phyloP scores from a whole-genome alignment of 2,329 filamentous ascomycete species.

The Epichloe hybrida region DNA sequence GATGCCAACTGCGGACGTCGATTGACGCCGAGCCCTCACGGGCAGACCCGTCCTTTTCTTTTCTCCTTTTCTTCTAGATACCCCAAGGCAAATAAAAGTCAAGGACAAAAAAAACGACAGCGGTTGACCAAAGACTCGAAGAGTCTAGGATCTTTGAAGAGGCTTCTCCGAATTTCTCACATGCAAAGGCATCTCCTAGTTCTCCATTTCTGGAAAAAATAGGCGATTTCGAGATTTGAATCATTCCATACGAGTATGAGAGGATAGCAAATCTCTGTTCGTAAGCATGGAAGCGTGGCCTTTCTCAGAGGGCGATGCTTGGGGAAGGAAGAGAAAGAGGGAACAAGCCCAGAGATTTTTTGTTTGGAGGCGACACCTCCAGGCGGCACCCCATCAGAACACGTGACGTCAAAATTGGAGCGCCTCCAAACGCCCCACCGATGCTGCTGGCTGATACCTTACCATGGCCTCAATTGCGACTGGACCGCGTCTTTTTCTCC shows the following conservation, averaged over 20 bases:
- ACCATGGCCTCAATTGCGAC: not conserved
- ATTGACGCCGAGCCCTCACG: conserved; percentile 12
- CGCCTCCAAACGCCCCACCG: not conserved
- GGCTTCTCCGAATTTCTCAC: conserved; percentile 15
- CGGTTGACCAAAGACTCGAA: conserved; percentile 5
- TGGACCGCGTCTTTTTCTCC: not conserved
- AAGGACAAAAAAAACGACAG: conserved; percentile 6
- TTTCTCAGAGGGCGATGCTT: conserved; percentile 13
- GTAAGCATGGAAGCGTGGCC: conserved; percentile 13
- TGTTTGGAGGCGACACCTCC: not conserved
- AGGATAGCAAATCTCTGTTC: conserved; percentile 8
- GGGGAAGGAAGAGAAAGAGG: conserved; percentile 1
- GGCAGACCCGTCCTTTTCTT: conserved; percentile 12
- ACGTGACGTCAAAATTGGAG: conserved; percentile 7
- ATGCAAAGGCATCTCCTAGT: conserved; percentile 5
- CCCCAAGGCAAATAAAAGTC: not conserved
- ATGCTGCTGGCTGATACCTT: not conserved
- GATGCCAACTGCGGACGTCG: conserved; percentile 12
- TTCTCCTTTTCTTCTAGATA: not conserved
- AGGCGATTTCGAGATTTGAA: not conserved
- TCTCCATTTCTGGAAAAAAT: not conserved
- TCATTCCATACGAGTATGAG: not conserved
- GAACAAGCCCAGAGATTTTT: not conserved
- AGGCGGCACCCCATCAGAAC: not conserved
- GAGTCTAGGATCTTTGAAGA: conserved; percentile 3